Base-by-base conservation (phyloP, 1,284 basidiomycete species). In the Lentinula novae-zelandiae region DNA sequence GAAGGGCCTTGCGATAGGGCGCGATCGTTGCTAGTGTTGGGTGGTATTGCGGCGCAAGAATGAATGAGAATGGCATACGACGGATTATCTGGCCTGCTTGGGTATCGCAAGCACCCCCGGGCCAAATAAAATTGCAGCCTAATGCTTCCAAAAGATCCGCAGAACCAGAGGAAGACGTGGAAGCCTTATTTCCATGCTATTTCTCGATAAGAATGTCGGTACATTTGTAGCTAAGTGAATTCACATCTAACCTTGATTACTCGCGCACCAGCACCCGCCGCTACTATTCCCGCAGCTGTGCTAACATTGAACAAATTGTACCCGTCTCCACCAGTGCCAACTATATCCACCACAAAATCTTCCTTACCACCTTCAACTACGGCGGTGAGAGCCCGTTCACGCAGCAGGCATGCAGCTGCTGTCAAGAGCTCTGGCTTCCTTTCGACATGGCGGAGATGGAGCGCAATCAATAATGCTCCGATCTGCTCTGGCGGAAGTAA, bases 231-330 rank as follows among this genome's bases (percentile, higher is more conserved):
- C 27, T 52, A 20, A 53, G 15, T 5, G 17, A 8, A 7, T 22
- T n/a, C 5, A 49, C 17, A 20, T 44, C 81, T 65, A 69, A 95
- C 94, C 82, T 98, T 98, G 74, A 95, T 88, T 0, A 98, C 93
- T 56, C 94, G 82, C 0, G 93, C 92, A 13, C 96, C 96, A 0
- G 95, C 93, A 13, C 96, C 96, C 17, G 95, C 95, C 27, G 96
- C 96, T 17, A 99, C 93, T 63, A 99, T 86, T 3, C 87, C 95
- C 1, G 96, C 96, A 0, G 95, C 92, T 0, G 96, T 98, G 69
- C 94, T 96, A 50, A 98, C 96, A 72, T 99, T 98, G 82, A 96
- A 99, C 0, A 96, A 92, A 70, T 98, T 94, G 76, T 96, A 89
- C 0, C 96, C 96, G 75, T 98, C 96, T 10, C 96, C 96, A n/a